Evolutionary conservation across 495 filamentous ascomycete species (phyloP).

Genomic region (Penicillium taxi): DNA sequence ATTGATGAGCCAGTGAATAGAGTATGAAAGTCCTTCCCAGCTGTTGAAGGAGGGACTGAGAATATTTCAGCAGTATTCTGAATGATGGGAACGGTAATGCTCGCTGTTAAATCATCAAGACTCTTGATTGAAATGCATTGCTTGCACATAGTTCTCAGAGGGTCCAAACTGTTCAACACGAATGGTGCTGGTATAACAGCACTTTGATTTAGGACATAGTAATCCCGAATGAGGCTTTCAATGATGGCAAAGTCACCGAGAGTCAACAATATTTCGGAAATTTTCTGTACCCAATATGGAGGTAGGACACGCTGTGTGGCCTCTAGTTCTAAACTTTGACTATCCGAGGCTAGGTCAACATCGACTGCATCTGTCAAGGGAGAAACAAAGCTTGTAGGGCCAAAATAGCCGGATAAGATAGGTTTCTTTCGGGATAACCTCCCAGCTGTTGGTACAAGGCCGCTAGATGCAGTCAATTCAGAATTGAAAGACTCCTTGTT

Average conservation of each 20-base stretch:
- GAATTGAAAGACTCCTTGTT: constrained; percentile 6
- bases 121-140: constrained; percentile 3
- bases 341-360: constrained; percentile 10
- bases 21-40: constrained; percentile 16
- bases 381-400: constrained; percentile 27
- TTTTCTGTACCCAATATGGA: constrained; percentile 21
- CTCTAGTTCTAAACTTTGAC: constrained; percentile 3
- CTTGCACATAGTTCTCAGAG: constrained; percentile 9
- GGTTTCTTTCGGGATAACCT: constrained; percentile 11
- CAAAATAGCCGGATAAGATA: constrained; percentile 23
- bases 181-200: constrained; percentile 20
- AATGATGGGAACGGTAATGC: constrained; percentile 12
- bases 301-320: constrained; percentile 10
- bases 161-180: constrained; percentile 14
- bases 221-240: constrained; percentile 18
- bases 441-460: neutral
- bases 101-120: constrained; percentile 5
- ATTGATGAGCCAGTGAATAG: constrained; percentile 18
- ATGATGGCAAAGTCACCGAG: constrained; percentile 17
- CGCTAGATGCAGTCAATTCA: neutral
- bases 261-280: constrained; percentile 11
- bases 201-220: constrained; percentile 19
- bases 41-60: constrained; percentile 8
- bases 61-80: constrained; percentile 21
- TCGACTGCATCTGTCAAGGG: constrained; percentile 11